Base-by-base conservation (phyloP, 371 early-diverging fungal species). In the Mortierella sp. region DNA sequence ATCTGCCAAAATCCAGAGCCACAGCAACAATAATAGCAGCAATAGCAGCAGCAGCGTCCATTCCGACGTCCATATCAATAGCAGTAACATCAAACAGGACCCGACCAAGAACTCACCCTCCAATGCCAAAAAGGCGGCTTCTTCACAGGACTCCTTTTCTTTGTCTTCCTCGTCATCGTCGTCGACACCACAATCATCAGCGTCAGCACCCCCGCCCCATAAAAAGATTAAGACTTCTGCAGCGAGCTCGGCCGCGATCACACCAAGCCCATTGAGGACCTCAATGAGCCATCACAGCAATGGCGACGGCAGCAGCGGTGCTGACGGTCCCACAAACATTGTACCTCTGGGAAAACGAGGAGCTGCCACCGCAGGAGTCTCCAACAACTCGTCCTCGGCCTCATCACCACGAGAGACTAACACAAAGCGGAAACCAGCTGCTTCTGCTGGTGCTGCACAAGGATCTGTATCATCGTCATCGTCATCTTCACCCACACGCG, bases 351-450 rank as follows among this genome's bases (percentile, higher is more conserved):
- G 37, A 37, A 37, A 37, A 9, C 3, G 37, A 37, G 37, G 37
- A 37, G 37, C 37, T 37, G 37, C 37, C 3, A 9, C 37, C 9
- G 37, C 37, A 37, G 37, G 37, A 37, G 37, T 9, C 9, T 37
- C 37, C 3, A 37, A 9, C 37, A 37, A 37, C 37, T 37, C 37
- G 37, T 37, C 37, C 37, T 5, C 37, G 9, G 37, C 37, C 37
- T 37, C 37, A 5, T 46, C 57, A 30, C 28, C 60, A 30, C 28
- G 47, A 60, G 48, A 60, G 47, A n/a, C 48, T 9, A 37, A 60
- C 18, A 14, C 60, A 16, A 60, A 23, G 47, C 26, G 47, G 48
- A 47, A 45, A 11, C 19, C 43, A 47, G 14, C 28, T 1, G 45
- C 47, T 14, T 25, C 19, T 19, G n/a, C 21, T 19, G 50, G 43